A percentile compares a stretch with the other conserved stretches of the same genome.
Conservation (phyloP, 768 basidiomycete species). For the Calocybe cyanea region DNA sequence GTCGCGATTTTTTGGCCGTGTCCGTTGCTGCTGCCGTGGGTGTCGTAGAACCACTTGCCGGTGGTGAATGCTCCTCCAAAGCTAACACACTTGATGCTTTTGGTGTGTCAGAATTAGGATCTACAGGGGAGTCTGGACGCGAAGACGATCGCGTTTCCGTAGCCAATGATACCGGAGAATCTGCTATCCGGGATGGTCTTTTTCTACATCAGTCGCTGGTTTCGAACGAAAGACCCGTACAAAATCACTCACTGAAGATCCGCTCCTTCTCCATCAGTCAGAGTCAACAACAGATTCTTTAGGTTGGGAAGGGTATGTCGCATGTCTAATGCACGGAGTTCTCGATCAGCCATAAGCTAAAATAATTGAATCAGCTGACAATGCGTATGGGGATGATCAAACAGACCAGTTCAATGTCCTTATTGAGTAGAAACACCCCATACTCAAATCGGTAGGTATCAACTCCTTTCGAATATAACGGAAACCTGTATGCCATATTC, state of each 20-base stretch:
- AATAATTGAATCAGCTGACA: conserved; percentile 7
- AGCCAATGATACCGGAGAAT: conserved; percentile 25
- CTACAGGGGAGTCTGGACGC: conserved; percentile 20
- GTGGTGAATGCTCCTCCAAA: conserved; percentile 36
- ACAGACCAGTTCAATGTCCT: conserved; percentile 90
- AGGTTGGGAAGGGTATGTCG: conserved; percentile 96
- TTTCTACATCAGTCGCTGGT: conserved; percentile 3
- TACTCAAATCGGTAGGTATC: conserved; percentile 98
- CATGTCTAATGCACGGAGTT: conserved; percentile 86
- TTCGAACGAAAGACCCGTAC: conserved; percentile 15
- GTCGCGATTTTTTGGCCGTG: conserved; percentile 35
- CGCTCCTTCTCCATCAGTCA: conserved; percentile 66
- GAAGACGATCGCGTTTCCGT: conserved; percentile 21
- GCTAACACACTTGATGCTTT: conserved; percentile 26
- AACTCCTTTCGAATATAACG: conserved; percentile 90
- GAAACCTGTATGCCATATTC: conserved; percentile 61
- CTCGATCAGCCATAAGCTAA: conserved; percentile 89
- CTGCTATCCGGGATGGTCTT: conserved; percentile 16
- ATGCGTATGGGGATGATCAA: conserved; percentile 4
- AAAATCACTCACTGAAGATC: conserved; percentile 39
- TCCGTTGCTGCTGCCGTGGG: conserved; percentile 43
- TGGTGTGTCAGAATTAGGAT: conserved; percentile 29
- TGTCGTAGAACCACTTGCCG: conserved; percentile 54
- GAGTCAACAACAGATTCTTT: conserved; percentile 85
- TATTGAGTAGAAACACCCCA: conserved; percentile 94